These are phyloP conservation scores for Alternaria solani DNA, from an alignment of 2,329 filamentous ascomycete genomes.

Conservation along the genomic window DNA sequence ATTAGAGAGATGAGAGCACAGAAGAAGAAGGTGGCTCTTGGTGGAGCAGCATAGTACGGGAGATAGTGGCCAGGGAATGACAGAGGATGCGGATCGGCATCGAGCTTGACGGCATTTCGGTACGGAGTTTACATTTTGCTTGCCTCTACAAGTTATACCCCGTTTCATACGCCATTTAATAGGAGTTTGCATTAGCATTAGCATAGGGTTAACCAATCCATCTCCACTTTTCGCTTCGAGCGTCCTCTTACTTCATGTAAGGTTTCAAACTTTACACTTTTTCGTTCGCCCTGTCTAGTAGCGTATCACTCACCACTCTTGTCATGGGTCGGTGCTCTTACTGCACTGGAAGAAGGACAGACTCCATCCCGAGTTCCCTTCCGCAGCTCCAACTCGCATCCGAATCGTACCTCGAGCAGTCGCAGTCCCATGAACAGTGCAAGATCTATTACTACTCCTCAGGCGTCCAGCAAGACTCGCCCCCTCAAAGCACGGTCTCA, in stretches of 20 bases:
- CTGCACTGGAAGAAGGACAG: not conserved
- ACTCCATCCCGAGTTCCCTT: not conserved
- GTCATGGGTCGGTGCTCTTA: not conserved
- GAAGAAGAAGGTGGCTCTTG: slow-evolving; percentile 55
- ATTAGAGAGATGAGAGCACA: slow-evolving; percentile 62
- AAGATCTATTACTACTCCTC: not conserved
- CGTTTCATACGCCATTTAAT: not conserved
- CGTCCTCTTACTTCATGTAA: not conserved
- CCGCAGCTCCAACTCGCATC: not conserved
- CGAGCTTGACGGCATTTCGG: not conserved
- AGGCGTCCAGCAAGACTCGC: not conserved
- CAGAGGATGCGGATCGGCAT: not conserved
- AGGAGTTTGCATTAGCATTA: not conserved
- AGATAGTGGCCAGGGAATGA: not conserved
- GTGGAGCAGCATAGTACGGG: not conserved
- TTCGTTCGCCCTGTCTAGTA: not conserved
- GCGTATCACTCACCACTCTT: not conserved
- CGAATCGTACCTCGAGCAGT: not conserved
- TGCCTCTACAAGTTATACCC: not conserved
- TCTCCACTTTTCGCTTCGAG: not conserved
- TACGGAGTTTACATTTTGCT: not conserved
- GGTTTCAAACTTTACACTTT: not conserved
- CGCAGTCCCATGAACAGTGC: not conserved
- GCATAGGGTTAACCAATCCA: not conserved
- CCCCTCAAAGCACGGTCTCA: not conserved